Percentiles rank a stretch among this genome's conserved stretches.
Evolutionary conservation across 305 asterid species (phyloP).

Genomic region (Plantago coronopus): DNA sequence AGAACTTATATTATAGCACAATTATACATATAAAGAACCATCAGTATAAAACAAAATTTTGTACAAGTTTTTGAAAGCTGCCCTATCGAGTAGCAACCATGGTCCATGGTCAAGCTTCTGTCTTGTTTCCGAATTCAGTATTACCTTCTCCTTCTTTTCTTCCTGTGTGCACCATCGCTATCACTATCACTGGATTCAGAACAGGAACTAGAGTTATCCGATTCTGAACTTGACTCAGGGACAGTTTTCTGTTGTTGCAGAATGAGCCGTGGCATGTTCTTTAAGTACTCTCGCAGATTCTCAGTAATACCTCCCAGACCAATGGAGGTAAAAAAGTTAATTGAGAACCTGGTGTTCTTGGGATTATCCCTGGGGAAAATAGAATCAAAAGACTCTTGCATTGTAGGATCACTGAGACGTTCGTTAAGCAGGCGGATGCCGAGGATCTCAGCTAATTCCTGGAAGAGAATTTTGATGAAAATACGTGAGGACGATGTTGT

Average conservation of each 20-base stretch:
- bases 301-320: constrained; percentile 93
- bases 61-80: no score
- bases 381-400: constrained; percentile 80
- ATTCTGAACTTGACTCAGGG: constrained; percentile 47
- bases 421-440: constrained; percentile 75
- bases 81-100: no score
- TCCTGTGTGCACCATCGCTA: constrained; percentile 26
- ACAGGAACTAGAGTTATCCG: constrained; percentile 37
- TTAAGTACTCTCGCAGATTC: constrained; percentile 70
- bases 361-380: constrained; percentile 82
- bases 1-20: no score
- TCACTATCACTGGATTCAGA: constrained; percentile 34
- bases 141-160: constrained; percentile 34
- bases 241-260: constrained; percentile 75
- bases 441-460: constrained; percentile 87
- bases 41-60: no score
- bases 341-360: constrained; percentile 72
- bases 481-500: constrained; percentile 91
- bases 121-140: neutral
- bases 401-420: constrained; percentile 69
- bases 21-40: no score
- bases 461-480: constrained; percentile 88
- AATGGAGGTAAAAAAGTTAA: constrained; percentile 87
- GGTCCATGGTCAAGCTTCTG: no score
- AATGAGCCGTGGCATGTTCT: constrained; percentile 75